Conservation (phyloP, 2,329 filamentous ascomycete species). For the Zymoseptoria pseudotritici region DNA sequence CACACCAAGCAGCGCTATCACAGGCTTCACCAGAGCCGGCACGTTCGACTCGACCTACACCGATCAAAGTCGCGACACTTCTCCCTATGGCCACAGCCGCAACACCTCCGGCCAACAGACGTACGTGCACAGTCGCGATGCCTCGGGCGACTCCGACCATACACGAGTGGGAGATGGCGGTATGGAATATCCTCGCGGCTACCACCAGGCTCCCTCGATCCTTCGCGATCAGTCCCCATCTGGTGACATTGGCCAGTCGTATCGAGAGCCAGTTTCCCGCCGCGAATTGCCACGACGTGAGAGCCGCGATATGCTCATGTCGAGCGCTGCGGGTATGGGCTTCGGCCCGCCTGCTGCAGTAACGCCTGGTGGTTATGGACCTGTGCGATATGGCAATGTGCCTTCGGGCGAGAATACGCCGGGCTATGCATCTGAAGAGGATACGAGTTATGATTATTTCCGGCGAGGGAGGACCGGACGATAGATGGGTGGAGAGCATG, state of each 20-base stretch:
- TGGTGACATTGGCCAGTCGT: conserved; percentile 11
- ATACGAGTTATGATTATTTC: conserved; percentile 37
- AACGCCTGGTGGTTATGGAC: conserved; percentile 23
- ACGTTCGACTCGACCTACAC: conserved; percentile 24
- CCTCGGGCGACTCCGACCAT: conserved; percentile 25
- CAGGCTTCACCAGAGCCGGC: conserved; percentile 23
- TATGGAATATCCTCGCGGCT: conserved; percentile 40
- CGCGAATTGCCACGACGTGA: conserved; percentile 12
- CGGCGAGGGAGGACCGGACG: conserved; percentile 21
- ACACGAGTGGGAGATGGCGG: conserved; percentile 27
- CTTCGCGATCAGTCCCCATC: conserved; percentile 38
- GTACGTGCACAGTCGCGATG: conserved; percentile 16
- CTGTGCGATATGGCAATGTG: conserved; percentile 18
- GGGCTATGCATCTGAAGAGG: conserved; percentile 19
- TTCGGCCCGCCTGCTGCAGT: conserved; percentile 8
- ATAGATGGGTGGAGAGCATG: conserved; percentile 1
- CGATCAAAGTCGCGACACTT: neutral
- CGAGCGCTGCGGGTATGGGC: conserved; percentile 13
- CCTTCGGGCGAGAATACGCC: conserved; percentile 22
- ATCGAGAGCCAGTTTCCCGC: neutral
- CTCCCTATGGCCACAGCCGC: neutral
- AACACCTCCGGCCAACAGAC: conserved; percentile 10
- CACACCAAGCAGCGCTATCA: conserved; percentile 49
- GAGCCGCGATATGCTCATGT: conserved; percentile 16
- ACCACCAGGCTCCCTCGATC: conserved; percentile 39